phyloP scores from a whole-genome alignment of 345 rosid genomes.

The Mangifera indica region DNA sequence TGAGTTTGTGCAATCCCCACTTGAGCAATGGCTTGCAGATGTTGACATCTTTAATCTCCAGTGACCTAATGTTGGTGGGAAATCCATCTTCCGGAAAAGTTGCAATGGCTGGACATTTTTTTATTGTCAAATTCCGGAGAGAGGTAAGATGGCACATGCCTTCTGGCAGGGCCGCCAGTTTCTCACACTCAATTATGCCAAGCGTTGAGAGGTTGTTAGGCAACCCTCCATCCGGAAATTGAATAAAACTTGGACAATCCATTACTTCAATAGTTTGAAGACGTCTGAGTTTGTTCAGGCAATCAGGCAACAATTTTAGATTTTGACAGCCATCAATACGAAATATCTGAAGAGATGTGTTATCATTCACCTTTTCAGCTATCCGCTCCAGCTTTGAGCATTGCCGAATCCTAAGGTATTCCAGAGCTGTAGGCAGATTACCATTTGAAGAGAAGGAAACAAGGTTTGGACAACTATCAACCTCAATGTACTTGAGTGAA shows the following conservation, averaged over 20 bases:
- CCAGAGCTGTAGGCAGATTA: background rate
- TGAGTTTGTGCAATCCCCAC: constrained; percentile 32
- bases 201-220: background rate
- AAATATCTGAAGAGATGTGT: background rate
- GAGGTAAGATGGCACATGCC: constrained; percentile 6
- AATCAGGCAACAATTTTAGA: background rate
- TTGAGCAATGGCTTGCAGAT: constrained; percentile 6
- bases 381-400: constrained; percentile 4
- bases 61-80: constrained; percentile 3
- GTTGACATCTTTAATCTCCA: background rate
- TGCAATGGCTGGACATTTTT: background rate
- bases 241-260: background rate
- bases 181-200: background rate
- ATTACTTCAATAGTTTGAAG: background rate
- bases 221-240: constrained; percentile 7
- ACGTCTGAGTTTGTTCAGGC: background rate
- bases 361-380: background rate
- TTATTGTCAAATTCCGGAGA: background rate
- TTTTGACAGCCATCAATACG: background rate
- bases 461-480: background rate
- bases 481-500: background rate
- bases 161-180: constrained; percentile 3
- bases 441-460: background rate
- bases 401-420: background rate
- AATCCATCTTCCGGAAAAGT: constrained; percentile 10